Conservation (phyloP, 2,329 filamentous ascomycete genomes). For the Neopestalotiopsis clavispora region DNA sequence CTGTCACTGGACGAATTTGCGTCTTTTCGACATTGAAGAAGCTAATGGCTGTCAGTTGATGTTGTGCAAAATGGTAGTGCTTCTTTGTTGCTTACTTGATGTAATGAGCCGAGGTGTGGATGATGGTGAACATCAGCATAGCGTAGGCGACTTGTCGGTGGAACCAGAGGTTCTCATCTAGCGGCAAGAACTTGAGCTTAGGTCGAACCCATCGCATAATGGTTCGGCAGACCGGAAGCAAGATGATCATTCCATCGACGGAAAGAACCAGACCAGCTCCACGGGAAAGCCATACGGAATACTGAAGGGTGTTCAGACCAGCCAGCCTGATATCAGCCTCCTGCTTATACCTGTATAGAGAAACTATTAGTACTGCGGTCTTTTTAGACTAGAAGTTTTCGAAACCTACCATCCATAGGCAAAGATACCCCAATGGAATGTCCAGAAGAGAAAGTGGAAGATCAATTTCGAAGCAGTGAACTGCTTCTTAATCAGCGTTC, state of each 20-base stretch:
- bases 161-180: conserved; percentile 98
- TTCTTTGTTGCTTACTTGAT: conserved; percentile 72
- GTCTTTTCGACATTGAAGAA: conserved; percentile 93
- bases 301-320: conserved; percentile 79
- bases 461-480: conserved; percentile 72
- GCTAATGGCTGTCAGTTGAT: conserved; percentile 44
- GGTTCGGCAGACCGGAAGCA: conserved; percentile 94
- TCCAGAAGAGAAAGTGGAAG: conserved; percentile 85
- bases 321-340: conserved; percentile 68
- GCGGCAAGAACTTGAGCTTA: conserved; percentile 83
- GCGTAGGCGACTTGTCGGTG: conserved; percentile 93
- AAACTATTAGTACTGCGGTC: background rate
- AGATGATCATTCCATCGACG: conserved; percentile 83
- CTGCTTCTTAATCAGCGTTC: conserved; percentile 61
- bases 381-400: background rate
- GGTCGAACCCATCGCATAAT: conserved; percentile 84
- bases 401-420: conserved; percentile 79
- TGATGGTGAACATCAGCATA: conserved; percentile 78
- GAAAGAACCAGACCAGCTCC: conserved; percentile 87
- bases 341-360: conserved; percentile 75
- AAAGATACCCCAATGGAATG: conserved; percentile 79
- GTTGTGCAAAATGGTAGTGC: background rate
- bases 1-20: conserved; percentile 80
- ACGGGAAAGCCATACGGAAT: conserved; percentile 94
- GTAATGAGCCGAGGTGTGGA: conserved; percentile 84